phyloP scores from a whole-genome alignment of 495 filamentous ascomycete species.

The Copromyces sp. region DNA sequence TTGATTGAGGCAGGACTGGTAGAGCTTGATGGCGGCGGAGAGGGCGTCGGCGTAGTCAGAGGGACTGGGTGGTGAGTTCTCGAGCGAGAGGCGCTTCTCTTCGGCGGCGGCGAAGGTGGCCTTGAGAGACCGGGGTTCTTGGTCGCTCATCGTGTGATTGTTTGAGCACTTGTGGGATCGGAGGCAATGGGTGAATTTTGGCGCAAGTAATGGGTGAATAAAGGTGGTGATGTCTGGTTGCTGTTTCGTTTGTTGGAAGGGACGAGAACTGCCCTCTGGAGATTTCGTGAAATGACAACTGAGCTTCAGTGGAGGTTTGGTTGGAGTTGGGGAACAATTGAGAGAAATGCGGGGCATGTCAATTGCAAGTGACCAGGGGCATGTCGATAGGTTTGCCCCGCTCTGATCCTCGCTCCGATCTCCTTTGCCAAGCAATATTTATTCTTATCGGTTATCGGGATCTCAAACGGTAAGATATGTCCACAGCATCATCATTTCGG shows the following conservation, averaged over 20 bases:
- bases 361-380: background rate
- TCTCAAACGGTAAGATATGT: background rate
- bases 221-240: background rate
- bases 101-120: constrained; percentile 46
- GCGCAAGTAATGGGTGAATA: background rate
- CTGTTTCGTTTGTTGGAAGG: background rate
- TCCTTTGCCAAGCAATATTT: background rate
- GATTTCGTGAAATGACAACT: background rate
- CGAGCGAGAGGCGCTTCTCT: constrained; percentile 28
- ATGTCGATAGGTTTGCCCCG: background rate
- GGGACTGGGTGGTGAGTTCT: constrained; percentile 36
- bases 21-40: constrained; percentile 50
- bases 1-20: constrained; percentile 62
- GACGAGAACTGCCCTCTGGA: background rate
- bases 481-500: background rate
- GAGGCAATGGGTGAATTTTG: background rate
- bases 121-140: constrained; percentile 33
- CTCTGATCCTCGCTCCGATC: background rate
- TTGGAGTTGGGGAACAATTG: background rate
- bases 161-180: background rate
- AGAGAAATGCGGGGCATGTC: background rate
- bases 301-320: background rate
- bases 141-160: constrained; percentile 10
- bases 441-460: background rate
- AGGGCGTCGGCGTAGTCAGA: constrained; percentile 58